Conservation (phyloP, 495 filamentous ascomycete species). For the Lasiosphaeria ovina region DNA sequence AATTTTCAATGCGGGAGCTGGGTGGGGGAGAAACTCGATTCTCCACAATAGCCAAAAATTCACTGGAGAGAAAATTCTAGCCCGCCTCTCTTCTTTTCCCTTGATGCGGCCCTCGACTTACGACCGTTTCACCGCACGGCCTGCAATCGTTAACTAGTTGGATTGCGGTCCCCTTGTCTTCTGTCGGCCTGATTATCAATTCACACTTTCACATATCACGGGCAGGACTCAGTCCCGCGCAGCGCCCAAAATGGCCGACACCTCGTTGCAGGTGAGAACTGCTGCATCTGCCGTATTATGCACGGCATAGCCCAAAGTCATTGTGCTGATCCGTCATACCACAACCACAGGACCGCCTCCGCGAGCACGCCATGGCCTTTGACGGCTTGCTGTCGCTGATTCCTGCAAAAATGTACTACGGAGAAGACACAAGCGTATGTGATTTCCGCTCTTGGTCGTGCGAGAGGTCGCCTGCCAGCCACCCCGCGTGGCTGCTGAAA, state of each 20-base stretch:
- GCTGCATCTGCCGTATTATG: neutral
- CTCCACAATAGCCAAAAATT: conserved; percentile 37
- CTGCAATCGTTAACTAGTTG: conserved; percentile 1
- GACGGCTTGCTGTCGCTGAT: conserved; percentile 89
- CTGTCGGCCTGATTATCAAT: neutral
- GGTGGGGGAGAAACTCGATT: conserved; percentile 14
- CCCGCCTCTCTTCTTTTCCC: conserved; percentile 27
- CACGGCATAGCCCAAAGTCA: neutral
- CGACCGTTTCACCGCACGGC: conserved; percentile 8
- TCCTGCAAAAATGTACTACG: conserved; percentile 90
- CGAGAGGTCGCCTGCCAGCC: no score
- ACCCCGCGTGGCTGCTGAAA: no score
- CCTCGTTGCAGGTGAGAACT: conserved; percentile 28
- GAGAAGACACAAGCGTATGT: conserved; percentile 80
- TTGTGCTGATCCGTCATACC: conserved; percentile 15
- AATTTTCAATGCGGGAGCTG: conserved; percentile 9
- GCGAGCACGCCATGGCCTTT: conserved; percentile 81
- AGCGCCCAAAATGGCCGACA: conserved; percentile 25
- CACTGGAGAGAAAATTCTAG: conserved; percentile 35
- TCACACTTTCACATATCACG: neutral
- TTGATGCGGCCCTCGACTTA: conserved; percentile 16
- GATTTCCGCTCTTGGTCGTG: neutral
- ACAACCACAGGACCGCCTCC: conserved; percentile 69
- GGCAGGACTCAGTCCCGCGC: neutral
- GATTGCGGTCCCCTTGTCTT: neutral